These are phyloP conservation scores for Citrus reticulata DNA, from an alignment of 345 rosid genomes.

Conservation along the genomic window DNA sequence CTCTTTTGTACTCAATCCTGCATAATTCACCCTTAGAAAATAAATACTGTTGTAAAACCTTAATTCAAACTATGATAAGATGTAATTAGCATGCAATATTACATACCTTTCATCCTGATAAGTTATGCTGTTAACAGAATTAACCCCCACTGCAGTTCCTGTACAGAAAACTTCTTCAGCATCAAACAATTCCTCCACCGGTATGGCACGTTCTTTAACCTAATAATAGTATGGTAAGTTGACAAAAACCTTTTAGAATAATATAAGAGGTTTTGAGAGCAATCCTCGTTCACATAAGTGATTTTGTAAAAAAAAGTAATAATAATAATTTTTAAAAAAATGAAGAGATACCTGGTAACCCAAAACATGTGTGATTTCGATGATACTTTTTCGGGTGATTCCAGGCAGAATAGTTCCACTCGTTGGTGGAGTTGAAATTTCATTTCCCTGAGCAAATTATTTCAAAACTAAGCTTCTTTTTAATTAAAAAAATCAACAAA, in stretches of 20 bases:
- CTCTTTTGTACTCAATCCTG: conserved; percentile 36
- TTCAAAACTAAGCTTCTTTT: not conserved
- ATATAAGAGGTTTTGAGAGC: not conserved
- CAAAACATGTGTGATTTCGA: conserved; percentile 21
- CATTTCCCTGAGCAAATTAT: conserved; percentile 27
- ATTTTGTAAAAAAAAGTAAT: too few species aligned
- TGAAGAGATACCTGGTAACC: conserved; percentile 15
- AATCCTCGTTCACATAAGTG: too few species aligned
- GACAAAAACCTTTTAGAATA: not conserved
- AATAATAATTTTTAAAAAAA: too few species aligned
- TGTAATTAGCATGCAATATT: not conserved
- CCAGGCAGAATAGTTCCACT: conserved; percentile 49
- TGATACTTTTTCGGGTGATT: conserved; percentile 44
- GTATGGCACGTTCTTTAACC: conserved; percentile 38
- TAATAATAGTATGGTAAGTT: not conserved
- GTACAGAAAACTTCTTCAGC: conserved; percentile 56
- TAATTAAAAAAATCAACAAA: not conserved
- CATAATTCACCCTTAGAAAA: not conserved
- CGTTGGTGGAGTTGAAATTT: conserved; percentile 35
- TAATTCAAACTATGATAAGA: not conserved
- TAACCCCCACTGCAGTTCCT: conserved; percentile 42
- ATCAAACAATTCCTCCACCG: conserved; percentile 27
- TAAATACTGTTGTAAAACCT: not conserved
- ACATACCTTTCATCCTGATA: conserved; percentile 25
- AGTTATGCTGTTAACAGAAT: conserved; percentile 34